Conservation (phyloP, 768 basidiomycete genomes). For the Leucocoprinus leucothites region DNA sequence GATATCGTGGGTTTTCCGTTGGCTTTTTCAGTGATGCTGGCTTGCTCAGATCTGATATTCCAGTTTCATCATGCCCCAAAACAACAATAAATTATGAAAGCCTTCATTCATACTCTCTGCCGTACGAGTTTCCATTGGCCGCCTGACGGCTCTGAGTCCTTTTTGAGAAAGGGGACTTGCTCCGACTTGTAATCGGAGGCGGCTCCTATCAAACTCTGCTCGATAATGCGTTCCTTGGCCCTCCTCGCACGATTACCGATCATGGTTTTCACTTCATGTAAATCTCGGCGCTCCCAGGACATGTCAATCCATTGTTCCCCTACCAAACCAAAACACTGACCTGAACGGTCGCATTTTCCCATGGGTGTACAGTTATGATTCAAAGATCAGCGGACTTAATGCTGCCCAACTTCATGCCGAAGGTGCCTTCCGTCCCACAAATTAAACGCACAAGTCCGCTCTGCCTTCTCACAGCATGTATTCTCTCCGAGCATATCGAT, state of each 20-base stretch:
- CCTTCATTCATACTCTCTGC: background rate
- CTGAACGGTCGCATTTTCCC: background rate
- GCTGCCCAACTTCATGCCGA: background rate
- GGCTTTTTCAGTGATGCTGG: background rate
- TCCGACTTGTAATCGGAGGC: too few species aligned
- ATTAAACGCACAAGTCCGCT: background rate
- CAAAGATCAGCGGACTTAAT: constrained; percentile 2
- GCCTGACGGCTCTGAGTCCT: background rate
- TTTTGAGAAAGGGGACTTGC: too few species aligned
- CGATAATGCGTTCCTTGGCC: background rate
- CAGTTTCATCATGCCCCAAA: constrained; percentile 58
- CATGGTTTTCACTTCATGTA: too few species aligned
- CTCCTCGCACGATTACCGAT: too few species aligned
- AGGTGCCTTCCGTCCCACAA: background rate
- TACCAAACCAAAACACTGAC: background rate
- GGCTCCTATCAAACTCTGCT: background rate
- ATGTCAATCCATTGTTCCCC: background rate
- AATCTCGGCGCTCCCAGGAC: too few species aligned
- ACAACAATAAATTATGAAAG: constrained; percentile 23
- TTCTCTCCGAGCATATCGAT: background rate
- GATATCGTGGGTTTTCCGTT: constrained; percentile 62
- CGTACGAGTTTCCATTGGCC: background rate
- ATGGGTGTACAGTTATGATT: background rate
- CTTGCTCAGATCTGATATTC: background rate
- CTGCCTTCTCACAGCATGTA: background rate